These are phyloP conservation scores for Trichoderma afroharzianum DNA, from an alignment of 2,329 filamentous ascomycete genomes.

Conservation along the genomic window DNA sequence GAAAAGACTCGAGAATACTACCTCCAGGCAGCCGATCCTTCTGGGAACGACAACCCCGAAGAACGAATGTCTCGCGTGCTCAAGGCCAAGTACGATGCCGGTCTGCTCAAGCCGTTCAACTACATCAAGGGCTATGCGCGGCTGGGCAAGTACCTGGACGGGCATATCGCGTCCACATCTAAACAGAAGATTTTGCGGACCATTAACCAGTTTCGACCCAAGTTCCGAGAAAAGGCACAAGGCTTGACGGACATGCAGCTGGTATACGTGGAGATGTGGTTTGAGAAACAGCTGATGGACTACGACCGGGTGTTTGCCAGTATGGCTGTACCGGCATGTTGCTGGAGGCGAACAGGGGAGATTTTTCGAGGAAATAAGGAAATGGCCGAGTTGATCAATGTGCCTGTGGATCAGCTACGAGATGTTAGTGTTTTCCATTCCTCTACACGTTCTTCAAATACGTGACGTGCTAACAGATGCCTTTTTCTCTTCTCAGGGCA, in stretches of 20 bases:
- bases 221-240: constrained; percentile 93
- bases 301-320: constrained; percentile 98
- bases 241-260: constrained; percentile 89
- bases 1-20: constrained; percentile 88
- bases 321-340: constrained; percentile 97
- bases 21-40: constrained; percentile 92
- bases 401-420: constrained; percentile 83
- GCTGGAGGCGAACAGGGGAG: constrained; percentile 93
- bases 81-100: constrained; percentile 93
- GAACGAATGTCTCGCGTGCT: constrained; percentile 94
- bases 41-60: constrained; percentile 78
- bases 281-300: constrained; percentile 92
- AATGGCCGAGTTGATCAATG: constrained; percentile 94
- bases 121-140: constrained; percentile 95
- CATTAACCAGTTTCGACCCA: constrained; percentile 87
- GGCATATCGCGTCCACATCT: constrained; percentile 74
- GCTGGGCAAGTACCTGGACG: constrained; percentile 86
- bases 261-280: constrained; percentile 98
- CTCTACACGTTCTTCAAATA: neutral
- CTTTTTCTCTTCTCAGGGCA: constrained; percentile 59
- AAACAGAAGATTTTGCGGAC: constrained; percentile 90
- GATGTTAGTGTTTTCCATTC: constrained; percentile 61
- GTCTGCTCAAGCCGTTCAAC: constrained; percentile 93
- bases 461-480: neutral
- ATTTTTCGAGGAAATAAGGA: constrained; percentile 98